phyloP scores from a whole-genome alignment of 495 filamentous ascomycete genomes.

The Talaromyces ruber region DNA sequence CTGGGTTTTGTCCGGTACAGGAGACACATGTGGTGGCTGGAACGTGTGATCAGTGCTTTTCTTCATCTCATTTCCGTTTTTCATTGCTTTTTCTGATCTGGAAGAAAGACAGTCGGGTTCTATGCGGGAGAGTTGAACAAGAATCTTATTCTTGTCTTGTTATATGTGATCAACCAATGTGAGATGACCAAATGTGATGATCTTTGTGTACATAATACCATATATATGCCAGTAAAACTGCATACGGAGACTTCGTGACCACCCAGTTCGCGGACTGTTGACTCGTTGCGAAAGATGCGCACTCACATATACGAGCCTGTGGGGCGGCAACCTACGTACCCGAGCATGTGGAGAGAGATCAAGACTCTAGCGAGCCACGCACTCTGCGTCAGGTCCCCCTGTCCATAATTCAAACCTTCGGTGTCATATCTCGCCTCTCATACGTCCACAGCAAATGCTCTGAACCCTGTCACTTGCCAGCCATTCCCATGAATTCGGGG shows the following conservation, averaged over 20 bases:
- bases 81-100: background rate
- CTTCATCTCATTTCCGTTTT: background rate
- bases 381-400: background rate
- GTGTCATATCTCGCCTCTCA: background rate
- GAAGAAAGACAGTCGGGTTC: background rate
- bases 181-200: background rate
- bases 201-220: background rate
- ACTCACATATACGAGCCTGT: background rate
- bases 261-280: background rate
- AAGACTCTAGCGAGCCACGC: background rate
- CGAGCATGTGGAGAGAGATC: background rate
- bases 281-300: background rate
- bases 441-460: background rate
- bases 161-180: background rate
- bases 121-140: background rate
- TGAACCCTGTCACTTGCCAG: background rate
- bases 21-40: background rate
- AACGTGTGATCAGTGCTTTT: background rate
- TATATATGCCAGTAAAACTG: background rate
- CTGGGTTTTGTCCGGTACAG: background rate
- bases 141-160: background rate
- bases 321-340: background rate
- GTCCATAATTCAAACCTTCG: background rate
- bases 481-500: background rate
- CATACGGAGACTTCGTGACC: background rate